Conservation (phyloP, 768 basidiomycete species). For the Pisolithus sp. region DNA sequence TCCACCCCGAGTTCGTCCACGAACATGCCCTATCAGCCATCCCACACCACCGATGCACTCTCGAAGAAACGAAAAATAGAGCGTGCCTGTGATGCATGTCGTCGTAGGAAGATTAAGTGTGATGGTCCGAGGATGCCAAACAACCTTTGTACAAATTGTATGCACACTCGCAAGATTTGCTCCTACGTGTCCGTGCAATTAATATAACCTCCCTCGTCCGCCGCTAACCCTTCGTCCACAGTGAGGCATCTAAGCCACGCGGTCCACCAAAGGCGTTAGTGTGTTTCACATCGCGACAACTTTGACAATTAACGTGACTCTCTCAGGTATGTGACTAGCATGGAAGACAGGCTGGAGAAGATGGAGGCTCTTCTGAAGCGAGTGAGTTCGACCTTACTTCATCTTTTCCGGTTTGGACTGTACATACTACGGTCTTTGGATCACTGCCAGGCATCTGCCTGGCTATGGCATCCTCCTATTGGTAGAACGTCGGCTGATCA, state of each 20-base stretch:
- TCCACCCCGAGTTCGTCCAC: constrained; percentile 3
- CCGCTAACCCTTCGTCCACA: constrained; percentile 17
- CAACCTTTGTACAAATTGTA: constrained; percentile 54
- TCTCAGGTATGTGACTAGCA: constrained; percentile 46
- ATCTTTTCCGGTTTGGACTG: not conserved
- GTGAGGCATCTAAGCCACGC: constrained; percentile 59
- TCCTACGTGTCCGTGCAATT: constrained; percentile 48
- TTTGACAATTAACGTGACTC: constrained; percentile 1
- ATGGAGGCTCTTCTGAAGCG: constrained; percentile 48
- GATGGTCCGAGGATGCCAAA: constrained; percentile 49
- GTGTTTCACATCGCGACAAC: not conserved
- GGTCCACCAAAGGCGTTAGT: constrained; percentile 65
- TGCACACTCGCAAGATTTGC: constrained; percentile 43
- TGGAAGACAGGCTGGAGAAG: constrained; percentile 55
- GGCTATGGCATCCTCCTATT: too few relatives aligned
- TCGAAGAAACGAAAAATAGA: constrained; percentile 43
- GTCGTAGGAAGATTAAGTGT: constrained; percentile 54
- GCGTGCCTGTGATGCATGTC: constrained; percentile 55
- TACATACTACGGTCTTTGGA: not conserved
- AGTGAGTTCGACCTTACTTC: constrained; percentile 28
- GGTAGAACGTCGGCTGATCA: not conserved
- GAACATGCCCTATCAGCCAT: constrained; percentile 5
- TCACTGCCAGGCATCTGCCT: too few relatives aligned
- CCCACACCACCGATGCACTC: constrained; percentile 10
- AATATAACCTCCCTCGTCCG: not conserved